Evolutionary conservation across 345 rosid species (phyloP).

Genomic region (Lepidium sativum): DNA sequence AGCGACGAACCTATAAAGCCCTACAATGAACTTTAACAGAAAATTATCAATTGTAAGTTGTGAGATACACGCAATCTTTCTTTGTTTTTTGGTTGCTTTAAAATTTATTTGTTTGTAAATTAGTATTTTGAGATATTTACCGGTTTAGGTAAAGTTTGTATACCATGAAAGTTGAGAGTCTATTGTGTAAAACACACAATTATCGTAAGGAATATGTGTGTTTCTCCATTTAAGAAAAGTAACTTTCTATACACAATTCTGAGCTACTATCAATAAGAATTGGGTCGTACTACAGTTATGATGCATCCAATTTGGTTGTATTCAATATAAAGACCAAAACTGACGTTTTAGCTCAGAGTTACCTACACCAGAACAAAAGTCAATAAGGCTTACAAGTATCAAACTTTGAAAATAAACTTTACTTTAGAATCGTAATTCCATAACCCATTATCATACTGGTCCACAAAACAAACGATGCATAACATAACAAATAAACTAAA

Average conservation of each 20-base stretch:
- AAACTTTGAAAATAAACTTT: background rate
- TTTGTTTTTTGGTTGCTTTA: background rate
- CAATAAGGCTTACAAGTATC: background rate
- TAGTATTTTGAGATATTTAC: background rate
- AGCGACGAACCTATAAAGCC: conserved; percentile 24
- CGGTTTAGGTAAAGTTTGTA: conserved; percentile 9
- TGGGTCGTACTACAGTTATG: too few species aligned
- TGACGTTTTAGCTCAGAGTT: too few species aligned
- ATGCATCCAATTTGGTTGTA: too few species aligned
- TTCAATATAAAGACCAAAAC: too few species aligned
- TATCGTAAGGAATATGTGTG: too few species aligned
- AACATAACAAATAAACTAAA: conserved; percentile 17
- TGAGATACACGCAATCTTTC: background rate
- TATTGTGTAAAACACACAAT: background rate
- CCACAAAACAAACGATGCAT: background rate
- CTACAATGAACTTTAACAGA: background rate
- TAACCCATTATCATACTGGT: background rate
- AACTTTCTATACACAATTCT: background rate
- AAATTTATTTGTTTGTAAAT: conserved; percentile 13
- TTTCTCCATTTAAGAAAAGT: background rate
- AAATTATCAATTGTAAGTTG: conserved; percentile 3
- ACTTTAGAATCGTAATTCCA: background rate
- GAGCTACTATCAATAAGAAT: too few species aligned
- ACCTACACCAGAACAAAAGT: background rate
- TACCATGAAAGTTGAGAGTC: background rate